Evolutionary conservation across 2,329 filamentous ascomycete genomes (phyloP).

Genomic region (Periconia macrospinosa): DNA sequence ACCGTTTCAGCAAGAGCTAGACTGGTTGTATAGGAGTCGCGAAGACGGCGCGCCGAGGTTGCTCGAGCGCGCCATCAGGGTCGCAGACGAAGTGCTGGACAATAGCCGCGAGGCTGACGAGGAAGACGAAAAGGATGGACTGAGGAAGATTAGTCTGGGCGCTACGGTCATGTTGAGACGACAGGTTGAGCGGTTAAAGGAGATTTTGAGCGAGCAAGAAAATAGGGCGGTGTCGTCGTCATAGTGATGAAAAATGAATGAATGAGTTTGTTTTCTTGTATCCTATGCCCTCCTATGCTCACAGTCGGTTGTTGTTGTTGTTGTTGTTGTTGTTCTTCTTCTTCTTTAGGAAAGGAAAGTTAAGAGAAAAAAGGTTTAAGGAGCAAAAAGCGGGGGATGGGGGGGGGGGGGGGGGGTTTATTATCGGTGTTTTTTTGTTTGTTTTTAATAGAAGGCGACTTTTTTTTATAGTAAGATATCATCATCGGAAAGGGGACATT

Average conservation of each 20-base stretch:
- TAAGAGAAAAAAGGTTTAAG: no score
- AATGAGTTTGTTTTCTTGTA: no score
- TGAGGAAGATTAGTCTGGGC: conserved; percentile 52
- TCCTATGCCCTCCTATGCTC: no score
- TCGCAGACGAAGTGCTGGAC: conserved; percentile 46
- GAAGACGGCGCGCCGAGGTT: conserved; percentile 42
- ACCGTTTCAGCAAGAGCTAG: conserved; percentile 56
- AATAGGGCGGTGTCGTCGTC: neutral
- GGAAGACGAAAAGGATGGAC: conserved; percentile 44
- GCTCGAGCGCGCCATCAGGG: conserved; percentile 48
- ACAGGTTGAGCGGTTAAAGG: conserved; percentile 43
- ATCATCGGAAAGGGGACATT: no score
- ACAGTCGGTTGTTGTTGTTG: no score
- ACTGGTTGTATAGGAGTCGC: conserved; percentile 53
- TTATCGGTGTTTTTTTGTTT: neutral
- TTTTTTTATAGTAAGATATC: no score
- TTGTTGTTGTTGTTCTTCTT: no score
- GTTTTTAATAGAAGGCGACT: neutral
- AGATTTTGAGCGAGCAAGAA: neutral
- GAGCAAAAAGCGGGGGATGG: no score
- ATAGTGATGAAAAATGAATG: neutral
- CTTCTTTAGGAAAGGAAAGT: no score
- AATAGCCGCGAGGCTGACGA: conserved; percentile 34
- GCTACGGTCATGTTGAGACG: conserved; percentile 48
- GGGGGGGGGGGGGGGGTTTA: neutral